phyloP scores from a whole-genome alignment of 805 yeast genomes.

The Candida xiaguanensis region DNA sequence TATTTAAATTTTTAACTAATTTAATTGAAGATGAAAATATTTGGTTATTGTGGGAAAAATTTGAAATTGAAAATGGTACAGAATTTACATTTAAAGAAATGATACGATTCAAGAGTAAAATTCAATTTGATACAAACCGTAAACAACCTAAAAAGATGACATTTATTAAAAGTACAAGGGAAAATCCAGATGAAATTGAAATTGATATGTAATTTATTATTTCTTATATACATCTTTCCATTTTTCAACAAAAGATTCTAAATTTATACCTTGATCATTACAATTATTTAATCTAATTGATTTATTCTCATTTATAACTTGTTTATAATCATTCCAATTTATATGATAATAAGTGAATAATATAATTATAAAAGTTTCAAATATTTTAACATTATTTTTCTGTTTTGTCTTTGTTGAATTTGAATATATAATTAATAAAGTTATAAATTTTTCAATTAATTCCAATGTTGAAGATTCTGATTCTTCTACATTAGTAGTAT shows the following conservation, averaged over 20 bases:
- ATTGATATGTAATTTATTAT: constrained; percentile 42
- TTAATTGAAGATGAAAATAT: constrained; percentile 13
- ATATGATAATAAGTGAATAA: constrained; percentile 39
- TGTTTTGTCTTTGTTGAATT: constrained; percentile 28
- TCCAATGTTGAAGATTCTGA: constrained; percentile 18
- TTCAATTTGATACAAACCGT: background rate
- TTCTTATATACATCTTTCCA: constrained; percentile 30
- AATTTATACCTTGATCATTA: constrained; percentile 28
- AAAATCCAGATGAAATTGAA: constrained; percentile 61
- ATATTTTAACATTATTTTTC: constrained; percentile 25
- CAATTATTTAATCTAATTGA: constrained; percentile 37
- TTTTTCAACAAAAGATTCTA: constrained; percentile 35
- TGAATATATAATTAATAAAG: constrained; percentile 30
- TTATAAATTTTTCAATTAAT: constrained; percentile 30
- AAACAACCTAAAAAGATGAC: too few relatives aligned
- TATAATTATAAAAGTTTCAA: constrained; percentile 30
- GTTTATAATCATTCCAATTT: constrained; percentile 35
- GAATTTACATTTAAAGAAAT: constrained; percentile 72
- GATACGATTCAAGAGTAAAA: constrained; percentile 53
- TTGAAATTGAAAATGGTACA: constrained; percentile 70
- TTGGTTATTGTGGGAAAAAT: constrained; percentile 72
- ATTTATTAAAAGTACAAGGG: too few relatives aligned
- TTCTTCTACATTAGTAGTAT: background rate
- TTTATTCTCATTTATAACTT: constrained; percentile 29
- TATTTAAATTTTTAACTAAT: constrained; percentile 42